These are phyloP conservation scores for Pseudogymnoascus sp. DNA, from an alignment of 2,329 filamentous ascomycete genomes.

Conservation along the genomic window DNA sequence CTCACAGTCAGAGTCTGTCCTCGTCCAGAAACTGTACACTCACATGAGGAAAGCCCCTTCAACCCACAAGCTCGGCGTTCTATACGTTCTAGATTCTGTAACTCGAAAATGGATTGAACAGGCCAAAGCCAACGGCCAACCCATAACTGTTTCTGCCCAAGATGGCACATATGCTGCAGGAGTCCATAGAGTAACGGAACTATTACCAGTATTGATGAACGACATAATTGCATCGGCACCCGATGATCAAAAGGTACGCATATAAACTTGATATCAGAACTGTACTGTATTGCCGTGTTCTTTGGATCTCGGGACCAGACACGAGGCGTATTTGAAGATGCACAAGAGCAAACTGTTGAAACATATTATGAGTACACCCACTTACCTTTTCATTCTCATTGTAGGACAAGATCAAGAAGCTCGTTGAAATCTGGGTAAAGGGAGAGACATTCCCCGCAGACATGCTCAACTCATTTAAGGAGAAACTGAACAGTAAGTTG, in stretches of 20 bases:
- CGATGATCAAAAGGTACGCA: slow-evolving; percentile 92
- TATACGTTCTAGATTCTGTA: slow-evolving; percentile 99
- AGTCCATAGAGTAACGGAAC: slow-evolving; percentile 91
- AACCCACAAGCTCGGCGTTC: slow-evolving; percentile 95
- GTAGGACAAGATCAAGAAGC: slow-evolving; percentile 92
- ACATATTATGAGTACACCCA: slow-evolving; percentile 26
- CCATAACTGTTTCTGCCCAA: slow-evolving; percentile 70
- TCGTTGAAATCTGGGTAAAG: slow-evolving; percentile 97
- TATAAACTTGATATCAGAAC: slow-evolving; percentile 16
- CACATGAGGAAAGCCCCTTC: slow-evolving; percentile 92
- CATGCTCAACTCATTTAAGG: slow-evolving; percentile 76
- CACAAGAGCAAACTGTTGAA: not conserved
- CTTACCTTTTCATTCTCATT: slow-evolving; percentile 44
- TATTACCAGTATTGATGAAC: slow-evolving; percentile 90
- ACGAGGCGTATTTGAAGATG: slow-evolving; percentile 8
- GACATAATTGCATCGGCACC: slow-evolving; percentile 86
- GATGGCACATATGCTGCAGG: slow-evolving; percentile 93
- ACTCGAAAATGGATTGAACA: slow-evolving; percentile 97
- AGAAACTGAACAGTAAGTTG: slow-evolving; percentile 69
- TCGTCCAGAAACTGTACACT: slow-evolving; percentile 94
- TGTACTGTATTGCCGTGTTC: slow-evolving; percentile 12
- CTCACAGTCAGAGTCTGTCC: slow-evolving; percentile 79
- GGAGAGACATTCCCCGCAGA: slow-evolving; percentile 78
- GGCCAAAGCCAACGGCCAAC: slow-evolving; percentile 77
- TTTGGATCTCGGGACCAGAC: not conserved